These are phyloP conservation scores for Scedosporium minutisporum DNA, from an alignment of 2,329 filamentous ascomycete genomes.

Conservation along the genomic window DNA sequence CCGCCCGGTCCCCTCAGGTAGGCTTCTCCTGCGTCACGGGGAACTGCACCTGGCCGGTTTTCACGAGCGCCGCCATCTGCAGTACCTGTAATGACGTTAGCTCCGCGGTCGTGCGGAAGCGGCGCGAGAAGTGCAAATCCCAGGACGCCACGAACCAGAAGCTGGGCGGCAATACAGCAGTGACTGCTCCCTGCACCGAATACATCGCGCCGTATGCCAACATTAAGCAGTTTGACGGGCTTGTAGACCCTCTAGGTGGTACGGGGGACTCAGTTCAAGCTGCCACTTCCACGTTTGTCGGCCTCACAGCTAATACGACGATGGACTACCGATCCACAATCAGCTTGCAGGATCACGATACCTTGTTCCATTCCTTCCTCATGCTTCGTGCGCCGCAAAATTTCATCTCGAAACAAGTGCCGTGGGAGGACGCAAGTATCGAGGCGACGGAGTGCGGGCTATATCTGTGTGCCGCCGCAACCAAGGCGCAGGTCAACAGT, in stretches of 20 bases:
- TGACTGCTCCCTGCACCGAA: background rate
- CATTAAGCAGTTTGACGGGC: background rate
- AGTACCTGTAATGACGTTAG: background rate
- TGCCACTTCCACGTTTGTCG: background rate
- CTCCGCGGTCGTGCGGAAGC: background rate
- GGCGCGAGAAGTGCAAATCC: background rate
- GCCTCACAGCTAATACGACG: background rate
- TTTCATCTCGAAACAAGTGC: background rate
- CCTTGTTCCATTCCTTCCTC: background rate
- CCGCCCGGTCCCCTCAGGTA: background rate
- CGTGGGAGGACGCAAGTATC: background rate
- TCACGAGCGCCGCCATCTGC: background rate
- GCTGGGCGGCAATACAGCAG: background rate
- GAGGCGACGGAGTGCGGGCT: background rate
- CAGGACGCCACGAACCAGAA: background rate
- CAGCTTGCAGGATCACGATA: background rate
- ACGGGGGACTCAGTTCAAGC: background rate
- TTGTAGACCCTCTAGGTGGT: background rate
- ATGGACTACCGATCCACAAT: background rate
- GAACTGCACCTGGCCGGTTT: conserved; percentile 2
- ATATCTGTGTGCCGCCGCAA: background rate
- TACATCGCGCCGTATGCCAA: background rate
- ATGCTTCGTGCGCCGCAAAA: background rate
- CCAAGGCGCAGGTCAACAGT: background rate
- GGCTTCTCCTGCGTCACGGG: background rate